These are phyloP conservation scores for Solanum appendiculatum DNA, from an alignment of 257 asterid species.

Conservation along the genomic window DNA sequence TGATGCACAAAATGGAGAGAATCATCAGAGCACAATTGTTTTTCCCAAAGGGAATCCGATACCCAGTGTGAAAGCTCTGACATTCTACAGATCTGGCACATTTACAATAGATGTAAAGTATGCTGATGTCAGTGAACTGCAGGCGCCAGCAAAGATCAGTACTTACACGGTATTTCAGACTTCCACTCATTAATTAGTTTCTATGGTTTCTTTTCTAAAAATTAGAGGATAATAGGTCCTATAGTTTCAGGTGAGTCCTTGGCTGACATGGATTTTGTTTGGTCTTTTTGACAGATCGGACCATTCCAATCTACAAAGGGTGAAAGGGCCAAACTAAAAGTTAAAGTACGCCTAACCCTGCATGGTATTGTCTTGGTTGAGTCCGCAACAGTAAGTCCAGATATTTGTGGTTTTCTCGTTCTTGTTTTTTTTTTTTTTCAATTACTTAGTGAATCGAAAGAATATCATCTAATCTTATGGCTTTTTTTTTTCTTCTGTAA, in stretches of 20 bases:
- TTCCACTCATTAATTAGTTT: not conserved
- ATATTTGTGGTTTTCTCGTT: not conserved
- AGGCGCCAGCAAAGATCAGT: constrained; percentile 71
- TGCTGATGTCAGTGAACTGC: constrained; percentile 69
- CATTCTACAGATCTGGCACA: constrained; percentile 68
- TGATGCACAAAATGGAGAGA: constrained; percentile 64
- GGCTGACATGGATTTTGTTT: not conserved
- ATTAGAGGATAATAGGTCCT: not conserved
- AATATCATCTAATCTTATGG: not conserved
- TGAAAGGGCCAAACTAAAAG: constrained; percentile 65
- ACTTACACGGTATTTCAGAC: constrained; percentile 54
- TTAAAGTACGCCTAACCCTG: constrained; percentile 70
- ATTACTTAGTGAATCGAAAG: not conserved
- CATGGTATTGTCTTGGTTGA: constrained; percentile 82
- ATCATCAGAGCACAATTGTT: constrained; percentile 64
- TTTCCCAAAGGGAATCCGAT: constrained; percentile 86
- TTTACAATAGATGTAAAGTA: constrained; percentile 62
- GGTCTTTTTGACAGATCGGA: constrained; percentile 45
- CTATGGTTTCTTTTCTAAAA: not conserved
- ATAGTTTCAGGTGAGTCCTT: not conserved
- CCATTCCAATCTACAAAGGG: constrained; percentile 61
- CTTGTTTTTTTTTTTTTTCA: not conserved
- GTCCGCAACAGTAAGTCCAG: constrained; percentile 62
- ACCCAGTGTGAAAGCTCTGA: constrained; percentile 87
- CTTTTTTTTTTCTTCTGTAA: not conserved